Conservation (phyloP, 2,329 filamentous ascomycete species). For the Monosporascus sp. region DNA sequence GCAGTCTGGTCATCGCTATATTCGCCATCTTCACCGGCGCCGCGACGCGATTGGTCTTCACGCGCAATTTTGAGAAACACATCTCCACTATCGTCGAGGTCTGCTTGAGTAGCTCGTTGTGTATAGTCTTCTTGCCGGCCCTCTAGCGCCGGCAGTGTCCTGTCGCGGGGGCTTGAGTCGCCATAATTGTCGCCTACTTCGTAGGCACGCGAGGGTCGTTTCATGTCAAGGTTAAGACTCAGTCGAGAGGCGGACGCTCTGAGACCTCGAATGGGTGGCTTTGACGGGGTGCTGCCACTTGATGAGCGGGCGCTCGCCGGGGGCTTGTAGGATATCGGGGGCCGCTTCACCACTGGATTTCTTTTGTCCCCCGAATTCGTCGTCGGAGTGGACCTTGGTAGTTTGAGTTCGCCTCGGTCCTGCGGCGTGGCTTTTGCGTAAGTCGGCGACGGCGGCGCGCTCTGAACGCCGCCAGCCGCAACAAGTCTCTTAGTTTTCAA, state of each 20-base stretch:
- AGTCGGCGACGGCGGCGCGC: constrained; percentile 20
- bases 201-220: constrained; percentile 36
- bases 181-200: constrained; percentile 38
- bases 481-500: constrained; percentile 7
- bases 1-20: constrained; percentile 33
- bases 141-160: constrained; percentile 47
- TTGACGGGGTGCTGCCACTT: constrained; percentile 24
- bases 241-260: constrained; percentile 53
- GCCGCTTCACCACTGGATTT: constrained; percentile 35
- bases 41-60: constrained; percentile 41
- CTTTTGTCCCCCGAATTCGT: constrained; percentile 45
- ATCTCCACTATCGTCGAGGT: constrained; percentile 51
- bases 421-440: constrained; percentile 31
- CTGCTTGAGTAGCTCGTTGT: constrained; percentile 29
- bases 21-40: constrained; percentile 28
- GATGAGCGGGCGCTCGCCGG: constrained; percentile 27
- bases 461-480: constrained; percentile 11
- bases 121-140: constrained; percentile 35
- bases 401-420: constrained; percentile 43
- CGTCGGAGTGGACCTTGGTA: constrained; percentile 39
- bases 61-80: constrained; percentile 55
- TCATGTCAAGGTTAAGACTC: constrained; percentile 49
- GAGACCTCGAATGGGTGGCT: constrained; percentile 52
- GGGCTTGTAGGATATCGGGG: constrained; percentile 46
- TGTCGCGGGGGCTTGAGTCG: constrained; percentile 42